phyloP scores from a whole-genome alignment of 2,329 filamentous ascomycete species.

The Pseudocercospora fuligena region DNA sequence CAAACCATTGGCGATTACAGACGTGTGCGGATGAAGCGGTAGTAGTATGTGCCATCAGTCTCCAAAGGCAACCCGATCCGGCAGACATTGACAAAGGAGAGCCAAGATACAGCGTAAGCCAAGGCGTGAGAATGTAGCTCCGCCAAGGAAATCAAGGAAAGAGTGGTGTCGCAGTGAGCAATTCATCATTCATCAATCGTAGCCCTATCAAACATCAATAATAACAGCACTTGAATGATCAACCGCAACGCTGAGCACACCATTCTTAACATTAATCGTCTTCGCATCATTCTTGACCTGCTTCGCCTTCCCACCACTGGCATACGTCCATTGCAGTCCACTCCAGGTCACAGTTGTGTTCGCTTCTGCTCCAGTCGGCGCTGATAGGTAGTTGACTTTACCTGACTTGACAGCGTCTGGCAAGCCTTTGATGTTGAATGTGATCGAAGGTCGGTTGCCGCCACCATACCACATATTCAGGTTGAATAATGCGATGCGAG shows the following conservation, averaged over 20 bases:
- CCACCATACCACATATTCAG: constrained; percentile 17
- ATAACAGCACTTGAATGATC: constrained; percentile 13
- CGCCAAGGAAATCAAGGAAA: too few species aligned
- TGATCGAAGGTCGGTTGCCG: not conserved
- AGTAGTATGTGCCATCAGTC: not conserved
- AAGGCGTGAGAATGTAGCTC: too few species aligned
- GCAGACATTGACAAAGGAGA: too few species aligned
- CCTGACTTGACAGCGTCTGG: constrained; percentile 1
- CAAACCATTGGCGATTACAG: not conserved
- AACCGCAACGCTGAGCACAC: constrained; percentile 12
- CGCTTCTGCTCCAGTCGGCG: constrained; percentile 9
- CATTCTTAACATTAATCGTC: constrained; percentile 12
- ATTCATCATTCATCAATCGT: too few species aligned
- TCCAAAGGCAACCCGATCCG: not conserved
- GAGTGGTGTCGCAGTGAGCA: too few species aligned
- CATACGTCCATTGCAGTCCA: constrained; percentile 18
- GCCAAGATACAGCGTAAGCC: too few species aligned
- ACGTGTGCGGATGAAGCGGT: too few species aligned
- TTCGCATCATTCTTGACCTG: constrained; percentile 14
- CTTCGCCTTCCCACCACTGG: constrained; percentile 6
- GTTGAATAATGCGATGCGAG: constrained; percentile 14
- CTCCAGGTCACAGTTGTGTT: constrained; percentile 10
- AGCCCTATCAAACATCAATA: not conserved
- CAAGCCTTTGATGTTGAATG: constrained; percentile 6
- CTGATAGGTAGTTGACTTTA: constrained; percentile 15